Evolutionary conservation across 352 stramenopile species (phyloP).

Genomic region (Detonula confervacea): DNA sequence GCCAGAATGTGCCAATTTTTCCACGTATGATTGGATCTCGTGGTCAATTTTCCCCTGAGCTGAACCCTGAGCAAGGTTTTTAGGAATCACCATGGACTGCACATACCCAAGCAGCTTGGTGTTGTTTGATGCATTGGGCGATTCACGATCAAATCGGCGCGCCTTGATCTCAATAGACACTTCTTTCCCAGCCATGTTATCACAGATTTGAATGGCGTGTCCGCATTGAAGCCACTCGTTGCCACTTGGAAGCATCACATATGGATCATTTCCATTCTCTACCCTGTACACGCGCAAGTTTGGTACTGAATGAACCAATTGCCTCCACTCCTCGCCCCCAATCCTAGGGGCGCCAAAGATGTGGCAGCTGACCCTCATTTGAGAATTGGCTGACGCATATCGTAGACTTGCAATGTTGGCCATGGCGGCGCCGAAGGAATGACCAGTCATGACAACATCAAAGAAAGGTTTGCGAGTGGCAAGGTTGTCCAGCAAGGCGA

Average conservation of each 20-base stretch:
- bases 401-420: constrained; percentile 64
- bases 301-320: constrained; percentile 67
- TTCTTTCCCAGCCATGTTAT: neutral
- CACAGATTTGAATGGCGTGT: constrained; percentile 49
- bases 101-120: constrained; percentile 31
- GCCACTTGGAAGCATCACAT: constrained; percentile 42
- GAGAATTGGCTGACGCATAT: constrained; percentile 64
- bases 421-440: constrained; percentile 71
- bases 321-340: constrained; percentile 66
- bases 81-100: constrained; percentile 42
- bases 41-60: constrained; percentile 34
- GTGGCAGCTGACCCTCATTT: constrained; percentile 61
- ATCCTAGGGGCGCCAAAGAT: constrained; percentile 67
- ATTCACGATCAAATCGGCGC: constrained; percentile 47
- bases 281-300: constrained; percentile 74
- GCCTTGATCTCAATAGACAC: constrained; percentile 36
- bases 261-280: constrained; percentile 69
- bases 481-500: constrained; percentile 69
- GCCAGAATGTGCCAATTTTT: constrained; percentile 40
- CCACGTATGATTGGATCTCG: constrained; percentile 50
- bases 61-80: constrained; percentile 32
- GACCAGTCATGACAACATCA: constrained; percentile 74
- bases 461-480: constrained; percentile 76
- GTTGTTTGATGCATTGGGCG: constrained; percentile 5
- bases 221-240: constrained; percentile 57